These are phyloP conservation scores for Leccinum subgranulosum DNA, from an alignment of 768 basidiomycete genomes.

Conservation along the genomic window DNA sequence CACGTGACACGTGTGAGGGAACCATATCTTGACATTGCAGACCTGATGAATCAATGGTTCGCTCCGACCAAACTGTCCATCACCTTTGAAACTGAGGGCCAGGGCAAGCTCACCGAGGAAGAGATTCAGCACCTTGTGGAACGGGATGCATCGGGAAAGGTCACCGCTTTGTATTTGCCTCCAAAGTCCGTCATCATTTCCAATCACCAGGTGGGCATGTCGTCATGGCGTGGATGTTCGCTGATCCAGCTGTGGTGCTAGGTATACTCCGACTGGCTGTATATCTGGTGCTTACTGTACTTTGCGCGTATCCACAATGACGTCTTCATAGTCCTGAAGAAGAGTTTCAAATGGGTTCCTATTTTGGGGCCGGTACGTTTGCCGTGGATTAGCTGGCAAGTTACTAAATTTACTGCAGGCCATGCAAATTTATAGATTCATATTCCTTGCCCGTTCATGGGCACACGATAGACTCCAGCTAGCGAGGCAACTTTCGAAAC, in stretches of 20 bases:
- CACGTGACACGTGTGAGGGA: neutral
- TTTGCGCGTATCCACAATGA: constrained; percentile 66
- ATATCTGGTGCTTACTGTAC: constrained; percentile 81
- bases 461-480: constrained; percentile 74
- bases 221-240: neutral
- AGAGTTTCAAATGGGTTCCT: constrained; percentile 82
- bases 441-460: constrained; percentile 92
- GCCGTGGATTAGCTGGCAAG: neutral
- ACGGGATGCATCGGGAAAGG: constrained; percentile 53
- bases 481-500: constrained; percentile 57
- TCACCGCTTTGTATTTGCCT: constrained; percentile 65
- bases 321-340: constrained; percentile 91
- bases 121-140: constrained; percentile 58
- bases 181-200: constrained; percentile 80
- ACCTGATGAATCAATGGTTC: constrained; percentile 79
- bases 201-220: constrained; percentile 78
- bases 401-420: constrained; percentile 42
- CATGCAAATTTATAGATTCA: constrained; percentile 94
- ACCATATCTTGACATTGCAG: constrained; percentile 33
- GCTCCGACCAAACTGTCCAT: constrained; percentile 71
- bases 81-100: constrained; percentile 70
- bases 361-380: constrained; percentile 77
- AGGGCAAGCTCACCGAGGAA: constrained; percentile 57
- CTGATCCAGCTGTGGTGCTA: constrained; percentile 24
- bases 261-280: constrained; percentile 86